Evolutionary conservation across 768 basidiomycete species (phyloP).

Genomic region (Dentipellis fragilis): DNA sequence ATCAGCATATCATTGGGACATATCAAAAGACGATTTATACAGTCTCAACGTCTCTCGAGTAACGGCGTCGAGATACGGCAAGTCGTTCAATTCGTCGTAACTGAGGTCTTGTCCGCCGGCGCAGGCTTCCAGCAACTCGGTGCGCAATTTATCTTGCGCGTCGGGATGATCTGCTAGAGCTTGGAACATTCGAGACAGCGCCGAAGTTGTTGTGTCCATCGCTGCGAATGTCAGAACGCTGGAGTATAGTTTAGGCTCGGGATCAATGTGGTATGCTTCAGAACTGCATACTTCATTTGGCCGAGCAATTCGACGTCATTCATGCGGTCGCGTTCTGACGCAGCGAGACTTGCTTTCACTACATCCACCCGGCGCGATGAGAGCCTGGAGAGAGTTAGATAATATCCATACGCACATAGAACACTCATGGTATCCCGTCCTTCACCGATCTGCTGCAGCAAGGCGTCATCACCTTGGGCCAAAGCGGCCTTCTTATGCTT

Average conservation of each 20-base stretch:
- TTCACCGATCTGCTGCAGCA: conserved; percentile 15
- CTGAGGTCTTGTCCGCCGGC: neutral
- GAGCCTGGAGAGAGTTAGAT: neutral
- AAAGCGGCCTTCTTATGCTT: conserved; percentile 21
- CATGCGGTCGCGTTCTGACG: neutral
- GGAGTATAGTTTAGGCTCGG: neutral
- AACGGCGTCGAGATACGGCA: conserved; percentile 3
- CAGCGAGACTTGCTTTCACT: conserved; percentile 15
- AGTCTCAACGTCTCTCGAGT: no score
- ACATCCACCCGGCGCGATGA: neutral
- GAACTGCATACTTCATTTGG: neutral
- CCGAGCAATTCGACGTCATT: neutral
- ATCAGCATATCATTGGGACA: neutral
- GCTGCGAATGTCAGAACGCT: neutral
- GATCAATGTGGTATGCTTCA: neutral
- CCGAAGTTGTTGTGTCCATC: neutral
- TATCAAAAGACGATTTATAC: neutral
- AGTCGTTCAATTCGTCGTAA: neutral
- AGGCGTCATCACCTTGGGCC: conserved; percentile 15
- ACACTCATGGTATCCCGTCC: conserved; percentile 40
- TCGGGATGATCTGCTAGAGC: neutral
- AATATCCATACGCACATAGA: conserved; percentile 25
- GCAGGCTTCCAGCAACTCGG: neutral
- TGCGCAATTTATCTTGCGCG: neutral
- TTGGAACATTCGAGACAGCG: neutral